Percentiles rank a stretch among this genome's conserved stretches.
phyloP scores from a whole-genome alignment of 805 yeast species.

The Metschnikowia reukaufii region DNA sequence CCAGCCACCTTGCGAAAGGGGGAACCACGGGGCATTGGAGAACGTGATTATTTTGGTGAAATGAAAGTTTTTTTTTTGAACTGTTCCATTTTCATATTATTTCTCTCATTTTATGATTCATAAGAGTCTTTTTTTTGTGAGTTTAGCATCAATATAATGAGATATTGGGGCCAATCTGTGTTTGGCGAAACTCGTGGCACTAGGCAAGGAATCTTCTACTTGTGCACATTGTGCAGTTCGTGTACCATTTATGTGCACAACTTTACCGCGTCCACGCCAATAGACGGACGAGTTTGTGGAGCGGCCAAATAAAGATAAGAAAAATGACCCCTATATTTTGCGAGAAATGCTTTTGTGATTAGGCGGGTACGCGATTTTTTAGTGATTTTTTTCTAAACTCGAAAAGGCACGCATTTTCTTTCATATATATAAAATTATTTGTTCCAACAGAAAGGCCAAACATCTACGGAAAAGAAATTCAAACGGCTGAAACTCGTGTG shows the following conservation, averaged over 20 bases:
- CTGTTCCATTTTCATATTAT: background rate
- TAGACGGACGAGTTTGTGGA: background rate
- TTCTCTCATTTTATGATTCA: background rate
- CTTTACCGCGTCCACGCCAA: background rate
- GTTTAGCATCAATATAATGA: no score
- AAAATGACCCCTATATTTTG: background rate
- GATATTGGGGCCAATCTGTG: background rate
- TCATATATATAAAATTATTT: background rate
- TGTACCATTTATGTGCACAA: background rate
- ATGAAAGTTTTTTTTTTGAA: background rate
- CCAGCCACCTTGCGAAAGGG: conserved; percentile 10
- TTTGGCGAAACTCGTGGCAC: background rate
- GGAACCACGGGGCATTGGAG: background rate
- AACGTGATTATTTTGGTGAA: no score
- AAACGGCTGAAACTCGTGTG: conserved; percentile 11
- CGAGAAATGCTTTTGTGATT: no score
- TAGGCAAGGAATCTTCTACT: conserved; percentile 9
- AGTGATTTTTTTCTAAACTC: no score
- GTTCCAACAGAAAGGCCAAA: background rate
- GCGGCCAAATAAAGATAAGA: conserved; percentile 5
- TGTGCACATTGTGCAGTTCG: background rate
- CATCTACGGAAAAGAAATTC: background rate
- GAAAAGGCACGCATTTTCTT: no score
- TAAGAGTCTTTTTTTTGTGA: no score
- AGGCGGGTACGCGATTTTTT: no score